Base-by-base conservation (phyloP, 1,139 yeast species). In the Protomyces pachydermus region DNA sequence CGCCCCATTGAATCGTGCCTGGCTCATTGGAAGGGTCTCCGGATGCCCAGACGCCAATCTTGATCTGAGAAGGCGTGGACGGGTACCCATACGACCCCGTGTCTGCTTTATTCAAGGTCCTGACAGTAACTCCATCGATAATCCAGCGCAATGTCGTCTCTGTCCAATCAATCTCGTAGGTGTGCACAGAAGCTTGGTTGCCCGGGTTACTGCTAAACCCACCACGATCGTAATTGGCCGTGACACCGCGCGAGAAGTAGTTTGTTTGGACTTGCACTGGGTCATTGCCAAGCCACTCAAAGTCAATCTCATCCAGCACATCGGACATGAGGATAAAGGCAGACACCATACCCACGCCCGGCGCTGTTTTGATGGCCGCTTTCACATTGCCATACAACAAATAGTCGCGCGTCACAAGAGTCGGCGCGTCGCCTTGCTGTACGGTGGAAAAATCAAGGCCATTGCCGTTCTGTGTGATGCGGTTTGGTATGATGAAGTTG, bases 1-100 rank as follows among this genome's bases (percentile, higher is more conserved):
- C 97, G 46, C 97, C 96, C 97, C 98, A 91, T 69, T 82, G 87
- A 68, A 86, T 80, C 18, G 97, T 91, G 74, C 97, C 98, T 54
- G 78, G 76, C 45, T 84, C 84, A 73, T 82, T 83, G 57, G 79
- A 71, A 32, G 83, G 76, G 67, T 81, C 82, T 67, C 97, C 97
- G 74, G 88, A 97, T 3, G 98, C 96, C 98, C 98, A 91, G 67
- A 91, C 75, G 4, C 96, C 90, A 65, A 89, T 76, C 77, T 91
- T 96, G 65, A 91, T 76, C 72, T 95, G 83, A 60, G 93, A 80
- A 1, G 98, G 98, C 3, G 97, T 90, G 77, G 89, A 95, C n/a
- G 98, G 98, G 78, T 74, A 91, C 67, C 77, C 76, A 77, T 84
- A 89, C 9, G 83, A 78, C 10, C 82, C 68, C 18, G 96, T 87